Conservation (phyloP, 768 basidiomycete species). For the Russula ochroleuca region DNA sequence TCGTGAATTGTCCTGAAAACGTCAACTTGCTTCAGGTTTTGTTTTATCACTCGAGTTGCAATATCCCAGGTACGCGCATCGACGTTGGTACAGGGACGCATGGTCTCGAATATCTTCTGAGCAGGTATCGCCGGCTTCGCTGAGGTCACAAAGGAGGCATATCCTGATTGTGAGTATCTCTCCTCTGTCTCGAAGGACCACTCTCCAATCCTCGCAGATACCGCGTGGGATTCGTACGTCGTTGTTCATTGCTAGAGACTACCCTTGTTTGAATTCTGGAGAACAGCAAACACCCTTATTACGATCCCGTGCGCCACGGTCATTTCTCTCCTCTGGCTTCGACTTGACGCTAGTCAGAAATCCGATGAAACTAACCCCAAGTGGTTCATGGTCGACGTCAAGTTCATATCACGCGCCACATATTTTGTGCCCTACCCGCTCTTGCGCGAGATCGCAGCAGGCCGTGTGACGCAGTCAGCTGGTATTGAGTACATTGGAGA, state of each 20-base stretch:
- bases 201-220: slow-evolving; percentile 47
- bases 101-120: background rate
- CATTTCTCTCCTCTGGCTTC: background rate
- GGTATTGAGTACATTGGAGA: slow-evolving; percentile 64
- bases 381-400: slow-evolving; percentile 91
- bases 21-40: slow-evolving; percentile 47
- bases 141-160: slow-evolving; percentile 74
- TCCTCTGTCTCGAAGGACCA: background rate
- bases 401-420: slow-evolving; percentile 56
- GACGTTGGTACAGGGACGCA: background rate
- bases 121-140: slow-evolving; percentile 78
- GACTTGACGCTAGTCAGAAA: slow-evolving; percentile 51
- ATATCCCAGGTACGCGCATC: slow-evolving; percentile 57
- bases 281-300: slow-evolving; percentile 69
- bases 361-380: slow-evolving; percentile 67
- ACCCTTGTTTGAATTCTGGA: background rate
- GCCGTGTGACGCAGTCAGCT: slow-evolving; percentile 39
- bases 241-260: slow-evolving; percentile 20
- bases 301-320: slow-evolving; percentile 52
- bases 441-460: slow-evolving; percentile 56
- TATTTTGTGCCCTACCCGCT: slow-evolving; percentile 79
- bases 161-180: slow-evolving; percentile 73
- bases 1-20: background rate
- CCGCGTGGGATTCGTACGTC: slow-evolving; percentile 82
- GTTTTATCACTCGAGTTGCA: slow-evolving; percentile 88